These are phyloP conservation scores for Plenodomus lindquistii DNA, from an alignment of 2,329 filamentous ascomycete species.

Conservation along the genomic window DNA sequence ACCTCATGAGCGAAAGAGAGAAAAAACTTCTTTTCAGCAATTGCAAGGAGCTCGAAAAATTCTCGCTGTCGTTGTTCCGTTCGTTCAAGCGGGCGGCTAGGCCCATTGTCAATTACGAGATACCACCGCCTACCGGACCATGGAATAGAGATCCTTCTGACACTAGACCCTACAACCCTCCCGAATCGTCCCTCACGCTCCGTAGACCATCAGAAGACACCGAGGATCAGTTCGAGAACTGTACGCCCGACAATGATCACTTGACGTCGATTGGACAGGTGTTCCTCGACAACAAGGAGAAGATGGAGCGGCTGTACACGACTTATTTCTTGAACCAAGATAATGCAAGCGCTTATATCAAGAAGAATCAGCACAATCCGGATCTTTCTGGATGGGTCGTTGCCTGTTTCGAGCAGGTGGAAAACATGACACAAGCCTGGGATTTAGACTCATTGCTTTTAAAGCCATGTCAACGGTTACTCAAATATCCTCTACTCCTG, in stretches of 20 bases:
- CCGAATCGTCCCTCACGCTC: conserved; percentile 20
- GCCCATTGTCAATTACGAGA: conserved; percentile 66
- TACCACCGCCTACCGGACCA: conserved; percentile 41
- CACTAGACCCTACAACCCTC: conserved; percentile 15
- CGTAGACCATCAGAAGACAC: conserved; percentile 24
- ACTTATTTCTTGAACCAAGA: conserved; percentile 68
- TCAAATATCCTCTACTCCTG: conserved; percentile 90
- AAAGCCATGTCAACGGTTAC: conserved; percentile 92
- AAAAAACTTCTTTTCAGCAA: conserved; percentile 92
- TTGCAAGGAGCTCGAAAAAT: conserved; percentile 84
- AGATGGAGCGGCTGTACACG: conserved; percentile 68
- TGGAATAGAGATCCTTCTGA: conserved; percentile 31
- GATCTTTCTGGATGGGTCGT: conserved; percentile 79
- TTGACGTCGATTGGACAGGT: conserved; percentile 62
- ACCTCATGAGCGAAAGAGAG: conserved; percentile 79
- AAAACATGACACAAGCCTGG: conserved; percentile 92
- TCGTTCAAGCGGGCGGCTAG: conserved; percentile 79
- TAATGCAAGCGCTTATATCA: conserved; percentile 64
- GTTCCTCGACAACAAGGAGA: conserved; percentile 59
- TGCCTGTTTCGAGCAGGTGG: conserved; percentile 89
- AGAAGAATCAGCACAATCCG: conserved; percentile 57
- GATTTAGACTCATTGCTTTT: conserved; percentile 94
- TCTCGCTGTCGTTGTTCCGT: conserved; percentile 77
- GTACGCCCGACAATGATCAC: conserved; percentile 56
- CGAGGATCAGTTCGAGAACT: conserved; percentile 35